Percentiles rank a stretch among this genome's conserved stretches.
Evolutionary conservation across 2,329 filamentous ascomycete species (phyloP).

Genomic region (Dactylella cylindrospora): DNA sequence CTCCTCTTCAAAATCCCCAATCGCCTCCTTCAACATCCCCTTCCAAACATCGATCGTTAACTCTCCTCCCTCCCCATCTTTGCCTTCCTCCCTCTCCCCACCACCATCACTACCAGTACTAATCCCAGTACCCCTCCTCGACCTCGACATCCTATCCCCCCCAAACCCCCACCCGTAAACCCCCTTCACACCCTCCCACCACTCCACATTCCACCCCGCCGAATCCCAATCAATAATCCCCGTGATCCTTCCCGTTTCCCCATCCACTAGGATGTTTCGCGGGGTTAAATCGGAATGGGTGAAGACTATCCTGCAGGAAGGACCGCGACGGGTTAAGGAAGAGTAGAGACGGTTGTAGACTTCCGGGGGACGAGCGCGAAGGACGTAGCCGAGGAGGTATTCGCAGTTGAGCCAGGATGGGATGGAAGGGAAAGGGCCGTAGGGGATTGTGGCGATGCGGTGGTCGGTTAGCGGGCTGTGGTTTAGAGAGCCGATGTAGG

Average conservation of each 20-base stretch:
- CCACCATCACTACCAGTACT: slow-evolving; percentile 24
- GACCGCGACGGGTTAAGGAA: slow-evolving; percentile 15
- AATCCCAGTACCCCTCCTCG: no score
- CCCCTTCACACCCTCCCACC: slow-evolving; percentile 42
- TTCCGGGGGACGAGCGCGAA: slow-evolving; percentile 17
- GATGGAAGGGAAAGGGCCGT: slow-evolving; percentile 30
- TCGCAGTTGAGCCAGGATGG: slow-evolving; percentile 35
- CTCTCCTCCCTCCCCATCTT: slow-evolving; percentile 1
- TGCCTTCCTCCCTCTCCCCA: slow-evolving; percentile 4
- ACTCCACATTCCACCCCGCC: slow-evolving; percentile 36
- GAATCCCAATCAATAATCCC: slow-evolving; percentile 43
- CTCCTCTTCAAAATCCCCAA: slow-evolving; percentile 29
- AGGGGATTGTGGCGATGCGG: slow-evolving; percentile 38
- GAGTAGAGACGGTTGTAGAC: slow-evolving; percentile 17
- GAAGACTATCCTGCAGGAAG: slow-evolving; percentile 27
- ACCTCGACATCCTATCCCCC: no score
- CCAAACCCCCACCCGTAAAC: slow-evolving; percentile 40
- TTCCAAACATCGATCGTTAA: slow-evolving; percentile 13
- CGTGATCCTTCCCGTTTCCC: slow-evolving; percentile 27
- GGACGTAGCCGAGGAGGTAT: slow-evolving; percentile 35
- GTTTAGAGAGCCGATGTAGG: slow-evolving; percentile 28
- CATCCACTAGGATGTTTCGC: slow-evolving; percentile 38
- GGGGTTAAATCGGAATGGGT: slow-evolving; percentile 40
- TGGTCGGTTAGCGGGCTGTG: slow-evolving; percentile 37
- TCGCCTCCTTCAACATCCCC: slow-evolving; percentile 16